Evolutionary conservation across 768 basidiomycete species (phyloP), one percentile per base, ranked within the genome.

Genomic region (Lanmaoa pseudosensibilis): DNA sequence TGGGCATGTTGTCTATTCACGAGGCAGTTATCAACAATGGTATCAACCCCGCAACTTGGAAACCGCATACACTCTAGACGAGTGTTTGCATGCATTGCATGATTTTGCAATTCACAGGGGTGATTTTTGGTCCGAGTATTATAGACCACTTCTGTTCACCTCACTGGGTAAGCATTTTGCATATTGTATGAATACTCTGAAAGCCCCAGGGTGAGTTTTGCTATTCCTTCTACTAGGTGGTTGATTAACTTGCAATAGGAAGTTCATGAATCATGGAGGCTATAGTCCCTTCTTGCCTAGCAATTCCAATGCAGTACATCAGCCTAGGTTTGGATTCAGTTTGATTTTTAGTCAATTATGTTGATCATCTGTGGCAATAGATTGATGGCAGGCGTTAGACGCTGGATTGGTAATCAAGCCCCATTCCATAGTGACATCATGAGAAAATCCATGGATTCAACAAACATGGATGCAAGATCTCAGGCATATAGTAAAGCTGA

Each of bases 91-190:
- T 9, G 81, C 83, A 11, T 75, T 97, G 41, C 66, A 78, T 19
- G 75, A 81, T 15, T 88, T 90, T 65, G 82, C 85, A 25, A 77
- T 78, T 38, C 73, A 72, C 13, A 79, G 77, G 54, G 84, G 83
- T 21, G 91, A 92, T 59, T 94, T 88, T 66, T 94, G 92, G 92
- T 80, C 86, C 2, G 90, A 92, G 68, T 94, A 94, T 73, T 96
- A 96, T 65, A 78, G 91, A 7, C 93, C 94, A 11, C 70, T 86
- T 52, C 68, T 93, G 48, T 93, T 93, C 73, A 95, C 94, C 0
- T 86, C 87, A 5, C 73, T 95, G 50, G 88, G 87, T 18, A 90
- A 92, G 67, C 92, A 94, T 66, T 94, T 94, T 73, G 91, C 90
- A 12, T 94, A 87, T 74, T 88, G 86, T n/a, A 94, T 95, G 88